A percentile compares a stretch with the other conserved stretches of the same genome.
phyloP scores from a whole-genome alignment of 225 moss, liverwort and hornwort species.

The Climacium dendroides region DNA sequence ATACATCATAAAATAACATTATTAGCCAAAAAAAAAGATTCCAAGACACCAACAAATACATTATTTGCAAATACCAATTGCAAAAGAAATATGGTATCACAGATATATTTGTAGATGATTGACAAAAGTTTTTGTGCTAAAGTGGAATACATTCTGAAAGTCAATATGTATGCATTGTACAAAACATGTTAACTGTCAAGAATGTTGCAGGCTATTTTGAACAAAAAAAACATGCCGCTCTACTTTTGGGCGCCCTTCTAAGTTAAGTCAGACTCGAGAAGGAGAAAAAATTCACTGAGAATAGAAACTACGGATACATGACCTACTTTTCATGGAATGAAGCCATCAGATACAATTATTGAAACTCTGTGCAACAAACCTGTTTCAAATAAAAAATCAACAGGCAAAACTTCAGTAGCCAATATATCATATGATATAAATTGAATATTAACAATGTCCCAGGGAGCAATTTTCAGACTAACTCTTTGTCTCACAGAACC shows the following conservation, averaged over 20 bases:
- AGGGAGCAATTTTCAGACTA: conserved; percentile 9
- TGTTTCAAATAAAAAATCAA: conserved; percentile 4
- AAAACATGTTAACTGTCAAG: not conserved
- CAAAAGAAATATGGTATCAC: not conserved
- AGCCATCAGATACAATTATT: conserved; percentile 75
- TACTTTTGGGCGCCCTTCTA: not conserved
- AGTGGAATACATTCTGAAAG: not conserved
- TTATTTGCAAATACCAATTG: not conserved
- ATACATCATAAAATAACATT: not conserved
- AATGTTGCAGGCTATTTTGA: not conserved
- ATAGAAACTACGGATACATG: not conserved
- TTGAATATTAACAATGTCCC: not conserved
- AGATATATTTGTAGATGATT: not conserved
- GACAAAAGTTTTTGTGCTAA: not conserved
- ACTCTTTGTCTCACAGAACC: not conserved
- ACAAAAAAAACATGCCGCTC: not conserved
- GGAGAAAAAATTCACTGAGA: not conserved
- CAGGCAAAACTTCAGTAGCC: not conserved
- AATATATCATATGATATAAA: not conserved
- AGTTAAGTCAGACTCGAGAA: not conserved
- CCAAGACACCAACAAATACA: not conserved
- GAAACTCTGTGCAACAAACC: conserved; percentile 39
- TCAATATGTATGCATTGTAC: not conserved
- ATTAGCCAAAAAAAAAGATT: not conserved
- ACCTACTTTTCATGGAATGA: conserved; percentile 55